Percentiles rank a stretch among this genome's conserved stretches.
These are phyloP conservation scores for Aspergillus fructus DNA, from an alignment of 2,329 filamentous ascomycete genomes.

Conservation along the genomic window DNA sequence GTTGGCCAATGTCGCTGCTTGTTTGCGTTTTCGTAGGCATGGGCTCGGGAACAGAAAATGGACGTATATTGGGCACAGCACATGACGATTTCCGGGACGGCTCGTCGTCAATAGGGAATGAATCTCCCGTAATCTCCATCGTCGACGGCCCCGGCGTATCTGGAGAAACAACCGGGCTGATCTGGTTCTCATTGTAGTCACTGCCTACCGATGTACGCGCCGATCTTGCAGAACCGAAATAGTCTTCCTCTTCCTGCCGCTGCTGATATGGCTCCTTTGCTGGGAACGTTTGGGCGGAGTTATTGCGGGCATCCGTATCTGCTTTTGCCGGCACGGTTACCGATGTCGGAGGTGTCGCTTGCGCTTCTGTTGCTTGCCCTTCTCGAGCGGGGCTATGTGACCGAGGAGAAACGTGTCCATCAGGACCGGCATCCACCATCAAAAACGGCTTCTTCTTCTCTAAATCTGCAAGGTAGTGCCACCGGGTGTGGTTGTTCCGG, in stretches of 20 bases:
- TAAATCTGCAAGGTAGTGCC: conserved; percentile 47
- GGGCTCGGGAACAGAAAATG: conserved; percentile 24
- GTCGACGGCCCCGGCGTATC: conserved; percentile 36
- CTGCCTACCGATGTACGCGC: conserved; percentile 18
- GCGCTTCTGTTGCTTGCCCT: background rate
- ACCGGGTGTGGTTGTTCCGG: conserved; percentile 70
- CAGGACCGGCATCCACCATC: conserved; percentile 19
- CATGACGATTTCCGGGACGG: conserved; percentile 33
- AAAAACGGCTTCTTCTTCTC: conserved; percentile 30
- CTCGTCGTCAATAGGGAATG: conserved; percentile 22
- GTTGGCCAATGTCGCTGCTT: conserved; percentile 10
- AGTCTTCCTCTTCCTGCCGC: conserved; percentile 12
- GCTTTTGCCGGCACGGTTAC: conserved; percentile 1
- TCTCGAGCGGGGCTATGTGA: conserved; percentile 31
- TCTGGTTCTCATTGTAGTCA: conserved; percentile 33
- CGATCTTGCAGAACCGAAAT: conserved; percentile 12
- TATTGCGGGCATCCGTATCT: conserved; percentile 6
- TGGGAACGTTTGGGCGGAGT: conserved; percentile 14
- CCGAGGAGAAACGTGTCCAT: conserved; percentile 33
- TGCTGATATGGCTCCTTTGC: conserved; percentile 1
- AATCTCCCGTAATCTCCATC: conserved; percentile 35
- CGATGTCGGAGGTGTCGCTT: conserved; percentile 4
- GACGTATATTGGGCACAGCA: conserved; percentile 28
- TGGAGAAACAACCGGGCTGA: conserved; percentile 35
- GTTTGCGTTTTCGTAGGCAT: conserved; percentile 12